Evolutionary conservation across 345 rosid species (phyloP).

Genomic region (Pistacia vera): DNA sequence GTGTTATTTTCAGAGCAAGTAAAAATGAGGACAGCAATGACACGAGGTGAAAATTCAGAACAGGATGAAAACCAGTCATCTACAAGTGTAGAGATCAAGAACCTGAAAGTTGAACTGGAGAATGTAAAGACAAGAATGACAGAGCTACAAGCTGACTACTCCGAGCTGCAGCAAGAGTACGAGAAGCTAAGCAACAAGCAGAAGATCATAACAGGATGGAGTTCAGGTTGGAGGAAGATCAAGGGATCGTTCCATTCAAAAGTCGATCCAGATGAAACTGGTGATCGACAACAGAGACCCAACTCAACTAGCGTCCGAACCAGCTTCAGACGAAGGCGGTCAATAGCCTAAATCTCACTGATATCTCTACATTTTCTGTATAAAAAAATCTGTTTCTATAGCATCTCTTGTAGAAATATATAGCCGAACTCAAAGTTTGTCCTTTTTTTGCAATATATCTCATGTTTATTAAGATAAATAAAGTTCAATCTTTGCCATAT

Average conservation of each 20-base stretch:
- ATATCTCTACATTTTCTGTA: neutral
- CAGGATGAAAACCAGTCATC: conserved; percentile 43
- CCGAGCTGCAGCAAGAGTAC: conserved; percentile 64
- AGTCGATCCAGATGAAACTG: conserved; percentile 40
- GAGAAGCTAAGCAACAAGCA: conserved; percentile 56
- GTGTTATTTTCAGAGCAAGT: conserved; percentile 80
- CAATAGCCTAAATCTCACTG: conserved; percentile 40
- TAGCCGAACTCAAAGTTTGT: neutral
- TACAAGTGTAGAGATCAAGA: conserved; percentile 48
- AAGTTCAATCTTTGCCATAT: neutral
- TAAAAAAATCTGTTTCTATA: neutral
- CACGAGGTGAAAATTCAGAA: conserved; percentile 39
- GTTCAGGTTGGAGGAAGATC: conserved; percentile 53
- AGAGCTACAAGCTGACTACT: conserved; percentile 65
- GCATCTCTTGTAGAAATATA: conserved; percentile 14
- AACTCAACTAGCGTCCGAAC: conserved; percentile 21
- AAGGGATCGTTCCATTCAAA: conserved; percentile 49
- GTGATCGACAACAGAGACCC: conserved; percentile 31
- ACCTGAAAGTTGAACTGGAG: conserved; percentile 63
- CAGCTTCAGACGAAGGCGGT: conserved; percentile 43
- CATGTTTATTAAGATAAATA: neutral
- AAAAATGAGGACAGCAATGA: conserved; percentile 72
- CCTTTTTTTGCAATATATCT: neutral
- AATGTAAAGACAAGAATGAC: conserved; percentile 55
- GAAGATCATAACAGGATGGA: conserved; percentile 40